Evolutionary conservation across 345 rosid species (phyloP), one percentile per base, ranked within the genome.

Genomic region (Salix brachista): DNA sequence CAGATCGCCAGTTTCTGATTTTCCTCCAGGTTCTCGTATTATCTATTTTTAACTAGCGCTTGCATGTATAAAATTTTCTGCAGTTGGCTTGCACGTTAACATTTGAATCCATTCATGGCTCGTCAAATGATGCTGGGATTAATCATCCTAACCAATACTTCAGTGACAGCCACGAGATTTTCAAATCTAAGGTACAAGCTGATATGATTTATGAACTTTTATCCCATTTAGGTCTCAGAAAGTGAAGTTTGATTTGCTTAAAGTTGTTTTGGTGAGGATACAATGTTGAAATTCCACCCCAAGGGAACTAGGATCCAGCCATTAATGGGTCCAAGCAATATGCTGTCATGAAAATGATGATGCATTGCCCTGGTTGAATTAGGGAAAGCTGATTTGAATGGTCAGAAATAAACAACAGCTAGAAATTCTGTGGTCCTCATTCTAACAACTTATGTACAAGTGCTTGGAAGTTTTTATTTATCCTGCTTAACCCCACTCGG

Each of bases 121-220:
- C 87, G 72, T 78, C 92, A 30, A 84, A 87, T 72, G 98, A 92
- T 83, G 82, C 94, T 71, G 98, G 97, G 32, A 88, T 93, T 85
- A 96, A 93, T 79, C 99, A 96, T 88, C 98, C 97, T 6, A 93
- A 90, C 71, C 97, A 92, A 80, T 93, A 92, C 86, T 91, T 93
- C 75, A 86, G 76, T 61, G 97, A 96, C 85, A 91, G 92, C 88
- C 94, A 86, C 82, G 88, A 87, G 85, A 80, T 88, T 82, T 77
- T 93, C 75, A 85, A 88, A 80, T 71, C 90, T 32, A 91, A 90
- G 90, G 93, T 91, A 77, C 32, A 8, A n/a, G 71, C 75, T 30
- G 7, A 54, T 23, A 23, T 26, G 62, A 19, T 30, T 58, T 69
- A 28, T 60, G 12, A 44, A 41, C 36, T 18, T 65, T 46, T 32